phyloP scores from a whole-genome alignment of 2,329 filamentous ascomycete genomes.

The Aspergillus sp. region DNA sequence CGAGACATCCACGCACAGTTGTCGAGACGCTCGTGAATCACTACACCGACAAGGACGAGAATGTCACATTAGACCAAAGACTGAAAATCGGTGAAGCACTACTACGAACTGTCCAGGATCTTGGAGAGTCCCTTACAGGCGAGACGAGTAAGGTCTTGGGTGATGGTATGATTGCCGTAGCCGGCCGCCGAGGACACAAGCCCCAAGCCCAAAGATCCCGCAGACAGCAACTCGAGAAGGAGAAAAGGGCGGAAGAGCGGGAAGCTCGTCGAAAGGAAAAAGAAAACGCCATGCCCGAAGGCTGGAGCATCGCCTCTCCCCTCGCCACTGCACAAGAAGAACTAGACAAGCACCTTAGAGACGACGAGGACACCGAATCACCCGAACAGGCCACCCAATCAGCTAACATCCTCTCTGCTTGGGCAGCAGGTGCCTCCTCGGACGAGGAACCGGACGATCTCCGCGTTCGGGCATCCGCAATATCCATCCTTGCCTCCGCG shows the following conservation, averaged over 20 bases:
- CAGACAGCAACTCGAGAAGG: slow-evolving; percentile 19
- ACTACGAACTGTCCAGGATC: slow-evolving; percentile 33
- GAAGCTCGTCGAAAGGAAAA: slow-evolving; percentile 18
- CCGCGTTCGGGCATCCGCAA: slow-evolving; percentile 35
- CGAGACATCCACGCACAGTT: slow-evolving; percentile 35
- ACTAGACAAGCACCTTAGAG: slow-evolving; percentile 3
- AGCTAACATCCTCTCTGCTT: slow-evolving; percentile 32
- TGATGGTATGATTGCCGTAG: slow-evolving; percentile 33
- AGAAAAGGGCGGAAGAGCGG: slow-evolving; percentile 19
- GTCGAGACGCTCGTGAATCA: slow-evolving; percentile 33
- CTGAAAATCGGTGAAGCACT: slow-evolving; percentile 36
- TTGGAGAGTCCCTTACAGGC: slow-evolving; percentile 30
- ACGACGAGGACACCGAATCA: slow-evolving; percentile 28
- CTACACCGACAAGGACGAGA: slow-evolving; percentile 33
- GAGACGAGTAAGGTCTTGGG: slow-evolving; percentile 31
- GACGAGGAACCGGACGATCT: slow-evolving; percentile 38
- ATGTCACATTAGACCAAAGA: slow-evolving; percentile 30
- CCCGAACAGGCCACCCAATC: slow-evolving; percentile 27
- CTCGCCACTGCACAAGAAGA: slow-evolving; percentile 1
- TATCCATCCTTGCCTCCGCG: slow-evolving; percentile 36
- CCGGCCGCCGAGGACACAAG: slow-evolving; percentile 31
- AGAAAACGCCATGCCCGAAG: slow-evolving; percentile 18
- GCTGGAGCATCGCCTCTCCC: slow-evolving; percentile 22
- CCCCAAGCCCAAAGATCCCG: slow-evolving; percentile 26
- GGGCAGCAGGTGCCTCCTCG: slow-evolving; percentile 30